These are phyloP conservation scores for Saturnispora halmiae DNA, from an alignment of 805 yeast genomes.

Conservation along the genomic window DNA sequence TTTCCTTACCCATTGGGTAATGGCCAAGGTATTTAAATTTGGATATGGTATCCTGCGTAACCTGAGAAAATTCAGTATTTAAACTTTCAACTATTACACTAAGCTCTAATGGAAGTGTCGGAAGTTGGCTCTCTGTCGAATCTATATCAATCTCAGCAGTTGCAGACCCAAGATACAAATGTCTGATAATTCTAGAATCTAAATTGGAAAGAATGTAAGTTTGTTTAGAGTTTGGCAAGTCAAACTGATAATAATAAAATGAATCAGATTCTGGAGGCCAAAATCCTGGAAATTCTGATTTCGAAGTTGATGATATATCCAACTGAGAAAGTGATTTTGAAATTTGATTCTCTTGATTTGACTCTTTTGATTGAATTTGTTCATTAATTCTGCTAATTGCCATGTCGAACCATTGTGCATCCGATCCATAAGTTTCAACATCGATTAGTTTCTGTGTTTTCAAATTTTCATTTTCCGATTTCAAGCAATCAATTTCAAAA, in stretches of 20 bases:
- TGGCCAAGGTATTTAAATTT: conserved; percentile 70
- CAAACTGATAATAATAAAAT: conserved; percentile 63
- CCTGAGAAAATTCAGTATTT: conserved; percentile 42
- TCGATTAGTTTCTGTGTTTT: conserved; percentile 46
- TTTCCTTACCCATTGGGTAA: conserved; percentile 74
- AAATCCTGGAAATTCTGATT: conserved; percentile 18
- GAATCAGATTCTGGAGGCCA: conserved; percentile 31
- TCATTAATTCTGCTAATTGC: conserved; percentile 50
- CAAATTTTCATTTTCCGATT: conserved; percentile 50
- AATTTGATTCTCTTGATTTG: too few species aligned
- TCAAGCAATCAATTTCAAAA: conserved; percentile 46
- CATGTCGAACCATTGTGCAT: conserved; percentile 41
- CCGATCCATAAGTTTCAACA: conserved; percentile 49
- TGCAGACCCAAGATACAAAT: conserved; percentile 5
- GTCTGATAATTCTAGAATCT: conserved; percentile 53
- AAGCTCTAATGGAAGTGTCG: conserved; percentile 59
- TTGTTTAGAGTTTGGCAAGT: conserved; percentile 51
- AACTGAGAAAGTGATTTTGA: background rate
- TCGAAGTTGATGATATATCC: background rate
- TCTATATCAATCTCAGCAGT: conserved; percentile 1
- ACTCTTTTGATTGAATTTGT: conserved; percentile 32
- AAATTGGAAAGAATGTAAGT: conserved; percentile 65
- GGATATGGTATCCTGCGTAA: conserved; percentile 48
- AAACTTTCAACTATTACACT: conserved; percentile 54
- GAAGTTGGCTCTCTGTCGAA: conserved; percentile 9